Evolutionary conservation across 2,329 filamentous ascomycete genomes (phyloP).

Genomic region (Daldinia sp.): DNA sequence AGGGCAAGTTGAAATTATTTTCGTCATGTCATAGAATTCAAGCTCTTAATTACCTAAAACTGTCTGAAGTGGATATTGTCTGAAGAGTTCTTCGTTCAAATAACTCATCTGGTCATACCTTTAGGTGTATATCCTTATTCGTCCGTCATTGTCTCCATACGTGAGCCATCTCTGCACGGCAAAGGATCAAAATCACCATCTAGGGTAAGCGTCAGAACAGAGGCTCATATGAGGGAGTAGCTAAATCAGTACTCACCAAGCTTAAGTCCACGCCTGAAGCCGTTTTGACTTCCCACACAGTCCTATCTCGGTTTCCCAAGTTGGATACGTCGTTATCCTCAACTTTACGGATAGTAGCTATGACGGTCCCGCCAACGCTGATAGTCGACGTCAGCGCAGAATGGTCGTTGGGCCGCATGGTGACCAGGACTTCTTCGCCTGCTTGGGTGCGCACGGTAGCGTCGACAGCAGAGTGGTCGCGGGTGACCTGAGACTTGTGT

Average conservation of each 20-base stretch:
- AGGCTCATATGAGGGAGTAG: too few relatives aligned
- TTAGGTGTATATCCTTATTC: too few relatives aligned
- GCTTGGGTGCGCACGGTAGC: slow-evolving; percentile 1
- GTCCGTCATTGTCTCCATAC: background rate
- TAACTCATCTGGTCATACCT: background rate
- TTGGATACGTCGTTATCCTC: background rate
- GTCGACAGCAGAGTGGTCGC: background rate
- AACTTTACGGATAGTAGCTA: background rate
- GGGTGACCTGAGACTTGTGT: slow-evolving; percentile 3
- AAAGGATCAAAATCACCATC: background rate
- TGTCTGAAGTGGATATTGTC: too few relatives aligned
- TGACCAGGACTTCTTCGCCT: background rate
- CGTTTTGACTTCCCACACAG: background rate
- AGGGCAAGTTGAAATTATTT: too few relatives aligned
- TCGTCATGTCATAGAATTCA: too few relatives aligned
- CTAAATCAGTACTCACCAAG: background rate
- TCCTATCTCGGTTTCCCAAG: background rate
- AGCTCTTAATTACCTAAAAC: too few relatives aligned
- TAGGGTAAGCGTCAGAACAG: background rate
- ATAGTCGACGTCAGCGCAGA: background rate
- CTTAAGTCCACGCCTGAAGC: slow-evolving; percentile 7
- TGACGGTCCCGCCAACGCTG: background rate
- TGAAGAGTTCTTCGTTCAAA: too few relatives aligned
- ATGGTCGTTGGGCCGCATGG: background rate
- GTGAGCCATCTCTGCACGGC: background rate